phyloP scores from a whole-genome alignment of 768 basidiomycete species.

The Gloeostereum incarnatum region DNA sequence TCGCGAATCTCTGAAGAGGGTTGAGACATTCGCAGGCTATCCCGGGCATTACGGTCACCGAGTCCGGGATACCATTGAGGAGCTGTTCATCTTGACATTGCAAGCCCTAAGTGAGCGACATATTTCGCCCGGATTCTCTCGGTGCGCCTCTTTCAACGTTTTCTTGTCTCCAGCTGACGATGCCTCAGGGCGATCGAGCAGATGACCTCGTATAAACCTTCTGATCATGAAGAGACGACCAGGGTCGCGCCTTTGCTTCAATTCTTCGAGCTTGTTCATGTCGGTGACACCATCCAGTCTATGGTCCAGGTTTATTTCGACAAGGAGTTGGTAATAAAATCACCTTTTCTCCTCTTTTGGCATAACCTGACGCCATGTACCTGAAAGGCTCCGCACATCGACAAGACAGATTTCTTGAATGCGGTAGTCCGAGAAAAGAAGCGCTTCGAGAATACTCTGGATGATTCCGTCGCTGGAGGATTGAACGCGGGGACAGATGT shows the following conservation, averaged over 20 bases:
- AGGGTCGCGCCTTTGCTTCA: slow-evolving; percentile 90
- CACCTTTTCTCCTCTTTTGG: not conserved
- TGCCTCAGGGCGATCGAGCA: slow-evolving; percentile 69
- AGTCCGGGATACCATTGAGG: slow-evolving; percentile 90
- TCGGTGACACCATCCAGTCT: slow-evolving; percentile 94
- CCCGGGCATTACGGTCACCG: slow-evolving; percentile 82
- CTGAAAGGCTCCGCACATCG: slow-evolving; percentile 72
- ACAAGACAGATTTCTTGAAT: slow-evolving; percentile 90
- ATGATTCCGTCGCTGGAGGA: slow-evolving; percentile 90
- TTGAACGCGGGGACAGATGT: slow-evolving; percentile 94
- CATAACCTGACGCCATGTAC: not conserved
- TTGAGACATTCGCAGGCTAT: slow-evolving; percentile 84
- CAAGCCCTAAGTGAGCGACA: slow-evolving; percentile 73
- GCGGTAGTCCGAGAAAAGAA: slow-evolving; percentile 94
- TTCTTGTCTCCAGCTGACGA: slow-evolving; percentile 3
- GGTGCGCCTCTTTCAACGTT: slow-evolving; percentile 34
- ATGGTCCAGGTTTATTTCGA: slow-evolving; percentile 99
- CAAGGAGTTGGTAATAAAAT: slow-evolving; percentile 84
- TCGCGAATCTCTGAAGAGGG: slow-evolving; percentile 84
- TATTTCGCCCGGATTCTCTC: slow-evolving; percentile 67
- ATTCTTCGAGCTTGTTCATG: slow-evolving; percentile 95
- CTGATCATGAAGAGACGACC: slow-evolving; percentile 72
- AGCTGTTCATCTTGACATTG: slow-evolving; percentile 81
- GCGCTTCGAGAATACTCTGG: slow-evolving; percentile 83
- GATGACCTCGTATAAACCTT: slow-evolving; percentile 86